A percentile compares a stretch with the other conserved stretches of the same genome.
Evolutionary conservation across 768 basidiomycete species (phyloP).

Genomic region (Fomitopsis pulvina): DNA sequence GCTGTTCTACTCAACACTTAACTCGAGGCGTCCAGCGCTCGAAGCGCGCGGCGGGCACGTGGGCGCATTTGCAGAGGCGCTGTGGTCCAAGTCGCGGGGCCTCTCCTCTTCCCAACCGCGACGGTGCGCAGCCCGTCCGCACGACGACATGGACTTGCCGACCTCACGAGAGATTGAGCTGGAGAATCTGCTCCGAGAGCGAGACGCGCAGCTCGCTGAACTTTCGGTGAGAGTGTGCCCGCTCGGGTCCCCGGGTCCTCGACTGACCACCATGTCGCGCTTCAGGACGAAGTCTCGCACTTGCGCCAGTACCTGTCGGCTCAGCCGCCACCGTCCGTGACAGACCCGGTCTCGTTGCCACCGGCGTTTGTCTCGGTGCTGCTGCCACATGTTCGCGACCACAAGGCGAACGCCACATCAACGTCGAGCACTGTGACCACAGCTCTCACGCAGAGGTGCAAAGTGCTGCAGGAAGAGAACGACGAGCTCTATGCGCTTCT

Average conservation of each 20-base stretch:
- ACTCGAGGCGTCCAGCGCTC: background rate
- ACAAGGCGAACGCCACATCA: constrained; percentile 23
- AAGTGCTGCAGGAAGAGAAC: constrained; percentile 77
- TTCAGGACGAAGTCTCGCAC: constrained; percentile 66
- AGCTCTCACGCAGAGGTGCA: constrained; percentile 71
- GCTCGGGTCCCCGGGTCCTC: constrained; percentile 1
- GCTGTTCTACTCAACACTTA: no score
- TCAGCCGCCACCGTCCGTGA: constrained; percentile 52
- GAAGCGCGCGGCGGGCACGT: constrained; percentile 11
- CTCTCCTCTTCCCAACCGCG: constrained; percentile 11
- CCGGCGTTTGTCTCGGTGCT: constrained; percentile 63
- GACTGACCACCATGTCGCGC: constrained; percentile 17
- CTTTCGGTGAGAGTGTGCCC: constrained; percentile 50
- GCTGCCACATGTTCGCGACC: constrained; percentile 54
- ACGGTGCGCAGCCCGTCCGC: constrained; percentile 13
- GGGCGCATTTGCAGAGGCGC: constrained; percentile 10
- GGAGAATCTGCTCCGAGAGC: constrained; percentile 67
- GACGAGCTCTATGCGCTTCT: constrained; percentile 78
- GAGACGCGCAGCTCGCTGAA: constrained; percentile 65
- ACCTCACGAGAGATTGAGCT: constrained; percentile 75
- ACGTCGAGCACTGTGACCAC: constrained; percentile 49
- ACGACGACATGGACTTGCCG: constrained; percentile 55
- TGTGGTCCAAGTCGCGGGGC: constrained; percentile 8
- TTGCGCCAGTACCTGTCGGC: constrained; percentile 58
- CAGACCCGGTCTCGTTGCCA: constrained; percentile 64